Evolutionary conservation across 495 filamentous ascomycete genomes (phyloP).

Genomic region (Daldinia concentrica): DNA sequence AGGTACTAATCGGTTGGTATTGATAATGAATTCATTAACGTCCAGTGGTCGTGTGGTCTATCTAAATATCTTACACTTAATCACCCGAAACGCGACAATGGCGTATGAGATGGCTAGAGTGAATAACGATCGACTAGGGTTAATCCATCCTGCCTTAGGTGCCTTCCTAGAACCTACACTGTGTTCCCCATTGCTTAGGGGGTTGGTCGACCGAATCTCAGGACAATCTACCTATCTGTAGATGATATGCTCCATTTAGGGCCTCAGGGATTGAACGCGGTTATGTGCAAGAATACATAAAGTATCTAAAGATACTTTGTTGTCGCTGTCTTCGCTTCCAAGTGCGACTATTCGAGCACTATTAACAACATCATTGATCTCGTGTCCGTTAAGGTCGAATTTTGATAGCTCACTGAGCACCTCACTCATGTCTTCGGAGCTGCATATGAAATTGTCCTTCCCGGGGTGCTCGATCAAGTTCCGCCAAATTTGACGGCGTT

Average conservation of each 20-base stretch:
- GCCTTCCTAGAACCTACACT: neutral
- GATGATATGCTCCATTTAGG: neutral
- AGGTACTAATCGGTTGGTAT: neutral
- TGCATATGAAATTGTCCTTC: neutral
- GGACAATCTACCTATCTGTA: neutral
- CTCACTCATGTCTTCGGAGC: neutral
- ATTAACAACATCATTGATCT: constrained; percentile 65
- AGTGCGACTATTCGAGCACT: constrained; percentile 39
- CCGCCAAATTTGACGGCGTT: constrained; percentile 47
- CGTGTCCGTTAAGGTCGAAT: constrained; percentile 52
- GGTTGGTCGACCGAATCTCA: neutral
- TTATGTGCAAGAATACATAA: constrained; percentile 7
- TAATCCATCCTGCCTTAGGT: no score
- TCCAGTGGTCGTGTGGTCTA: no score
- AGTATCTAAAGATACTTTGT: neutral
- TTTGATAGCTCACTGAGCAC: constrained; percentile 51
- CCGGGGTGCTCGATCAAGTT: constrained; percentile 41
- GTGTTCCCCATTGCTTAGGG: neutral
- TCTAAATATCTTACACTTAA: no score
- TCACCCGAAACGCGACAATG: no score
- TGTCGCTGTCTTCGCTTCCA: neutral
- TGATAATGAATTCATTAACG: no score
- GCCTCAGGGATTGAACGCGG: neutral
- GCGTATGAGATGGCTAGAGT: no score
- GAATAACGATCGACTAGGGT: no score